Evolutionary conservation across 768 basidiomycete species (phyloP), one percentile per base, ranked within the genome.

Genomic region (Lentinula boryana): DNA sequence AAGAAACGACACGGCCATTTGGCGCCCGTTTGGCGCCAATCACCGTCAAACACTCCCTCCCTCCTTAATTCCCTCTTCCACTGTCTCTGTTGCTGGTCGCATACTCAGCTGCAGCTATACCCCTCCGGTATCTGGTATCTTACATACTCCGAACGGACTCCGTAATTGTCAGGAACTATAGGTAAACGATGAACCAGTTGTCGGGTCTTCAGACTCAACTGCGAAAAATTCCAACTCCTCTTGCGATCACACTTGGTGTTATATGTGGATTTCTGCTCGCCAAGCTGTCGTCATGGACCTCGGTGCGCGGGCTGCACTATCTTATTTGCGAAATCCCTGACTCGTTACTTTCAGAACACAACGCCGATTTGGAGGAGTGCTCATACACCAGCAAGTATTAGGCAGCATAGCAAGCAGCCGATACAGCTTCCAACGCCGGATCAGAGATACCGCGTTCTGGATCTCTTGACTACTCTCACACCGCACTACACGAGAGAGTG

Each of bases 401-500:
- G 80, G 68, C 72, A 81, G 66, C 76, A 84, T 59, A 80, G 81
- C 53, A 82, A 82, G 33, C 84, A 88, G 60, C 82, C 84, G 15
- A 79, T 92, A 49, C 81, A 84, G 31, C 78, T 91, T 1, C 96
- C 96, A 1, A 91, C 90, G 0, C 71, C 88, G 12, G 86, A 89
- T 49, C 94, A 98, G 72, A 88, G 97, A 13, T 79, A 80, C 31
- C 88, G 95, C 23, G 86, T 98, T 12, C 82, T 98, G 38, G 86
- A 93, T 60, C 82, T 98, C 56, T 80, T 99, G 60, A 89, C 89
- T 32, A 88, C 89, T 4, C 83, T 99, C 51, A 86, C 93, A 0
- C 86, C 94, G 0, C 93, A 97, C 69, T 89, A 98, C 71, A 98
- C 97, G 18, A 88, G 87, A 60, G 89, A 95, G 74, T 98, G 95